A percentile compares a stretch with the other conserved stretches of the same genome.
Conservation (phyloP, 164 flowering plant species). For the Nymphaea thermarum region DNA sequence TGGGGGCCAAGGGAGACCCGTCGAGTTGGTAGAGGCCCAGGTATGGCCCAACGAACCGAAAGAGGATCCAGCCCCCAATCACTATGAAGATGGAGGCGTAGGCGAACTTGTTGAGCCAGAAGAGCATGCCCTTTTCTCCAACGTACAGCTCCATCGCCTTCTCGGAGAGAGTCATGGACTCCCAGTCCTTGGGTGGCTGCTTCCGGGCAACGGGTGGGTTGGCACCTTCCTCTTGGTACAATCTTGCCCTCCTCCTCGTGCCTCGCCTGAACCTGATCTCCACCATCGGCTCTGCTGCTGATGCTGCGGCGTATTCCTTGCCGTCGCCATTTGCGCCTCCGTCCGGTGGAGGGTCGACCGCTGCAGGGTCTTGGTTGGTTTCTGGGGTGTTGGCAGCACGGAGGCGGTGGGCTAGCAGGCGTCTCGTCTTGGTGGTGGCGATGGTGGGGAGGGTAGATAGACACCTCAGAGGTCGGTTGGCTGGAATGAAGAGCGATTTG, state of each 20-base stretch:
- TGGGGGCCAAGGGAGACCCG: slow-evolving; percentile 48
- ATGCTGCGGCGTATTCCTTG: slow-evolving; percentile 10
- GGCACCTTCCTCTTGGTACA: slow-evolving; percentile 8
- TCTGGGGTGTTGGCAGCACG: background rate
- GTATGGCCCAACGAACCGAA: slow-evolving; percentile 78
- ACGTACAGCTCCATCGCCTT: slow-evolving; percentile 67
- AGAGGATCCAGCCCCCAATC: slow-evolving; percentile 77
- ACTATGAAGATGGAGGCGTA: slow-evolving; percentile 76
- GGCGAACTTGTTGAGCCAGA: slow-evolving; percentile 94
- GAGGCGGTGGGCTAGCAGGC: background rate
- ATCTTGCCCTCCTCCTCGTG: slow-evolving; percentile 21
- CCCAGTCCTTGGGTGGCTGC: slow-evolving; percentile 54
- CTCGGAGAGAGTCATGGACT: slow-evolving; percentile 57
- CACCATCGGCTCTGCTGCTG: slow-evolving; percentile 18
- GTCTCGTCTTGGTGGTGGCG: background rate
- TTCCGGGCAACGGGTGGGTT: slow-evolving; percentile 2
- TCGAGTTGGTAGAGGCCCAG: slow-evolving; percentile 76
- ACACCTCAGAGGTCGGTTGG: background rate
- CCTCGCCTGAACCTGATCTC: slow-evolving; percentile 33
- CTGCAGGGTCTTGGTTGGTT: background rate
- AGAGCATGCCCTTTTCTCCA: slow-evolving; percentile 74
- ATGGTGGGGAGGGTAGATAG: background rate
- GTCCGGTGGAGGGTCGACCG: slow-evolving; percentile 7
- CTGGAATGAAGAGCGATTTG: background rate
- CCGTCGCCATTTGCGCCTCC: slow-evolving; percentile 8